Percentiles rank a stretch among this genome's conserved stretches.
phyloP scores from a whole-genome alignment of 2,329 filamentous ascomycete species.

The Aspergillus sergii region DNA sequence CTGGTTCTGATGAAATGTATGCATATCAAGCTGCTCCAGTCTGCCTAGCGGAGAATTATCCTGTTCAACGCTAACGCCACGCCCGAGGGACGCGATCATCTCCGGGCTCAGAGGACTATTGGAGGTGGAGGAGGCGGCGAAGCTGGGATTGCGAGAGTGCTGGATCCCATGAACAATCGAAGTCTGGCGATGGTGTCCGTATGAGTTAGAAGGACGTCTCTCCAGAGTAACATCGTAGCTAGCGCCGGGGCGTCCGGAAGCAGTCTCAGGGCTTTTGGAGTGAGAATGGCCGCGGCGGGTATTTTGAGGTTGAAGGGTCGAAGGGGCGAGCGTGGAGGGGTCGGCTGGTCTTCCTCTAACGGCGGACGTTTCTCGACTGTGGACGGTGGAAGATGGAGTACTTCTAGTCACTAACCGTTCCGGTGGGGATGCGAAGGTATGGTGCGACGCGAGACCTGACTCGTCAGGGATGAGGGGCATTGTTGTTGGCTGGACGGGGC shows the following conservation, averaged over 20 bases:
- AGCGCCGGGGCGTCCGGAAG: constrained; percentile 34
- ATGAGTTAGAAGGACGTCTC: constrained; percentile 52
- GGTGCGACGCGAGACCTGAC: constrained; percentile 39
- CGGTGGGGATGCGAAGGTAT: constrained; percentile 39
- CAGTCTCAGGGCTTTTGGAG: constrained; percentile 46
- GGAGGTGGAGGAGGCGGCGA: constrained; percentile 64
- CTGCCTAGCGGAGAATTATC: constrained; percentile 40
- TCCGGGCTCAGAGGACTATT: constrained; percentile 85
- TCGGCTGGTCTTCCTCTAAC: constrained; percentile 46
- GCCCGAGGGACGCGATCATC: constrained; percentile 72
- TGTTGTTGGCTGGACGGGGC: constrained; percentile 39
- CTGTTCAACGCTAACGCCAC: constrained; percentile 55
- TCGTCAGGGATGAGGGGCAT: constrained; percentile 47
- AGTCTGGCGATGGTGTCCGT: constrained; percentile 93
- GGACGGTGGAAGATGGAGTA: constrained; percentile 40
- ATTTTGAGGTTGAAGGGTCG: constrained; percentile 39
- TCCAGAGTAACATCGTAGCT: constrained; percentile 44
- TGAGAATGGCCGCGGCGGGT: constrained; percentile 43
- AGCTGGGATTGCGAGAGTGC: constrained; percentile 86
- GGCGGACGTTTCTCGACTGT: constrained; percentile 48
- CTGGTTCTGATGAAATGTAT: constrained; percentile 30
- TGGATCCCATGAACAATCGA: constrained; percentile 96
- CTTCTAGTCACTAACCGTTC: constrained; percentile 42
- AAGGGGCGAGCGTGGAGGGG: constrained; percentile 34
- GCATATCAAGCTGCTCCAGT: constrained; percentile 37